phyloP scores from a whole-genome alignment of 108 stramenopile species.

The Heterococcus sp. region DNA sequence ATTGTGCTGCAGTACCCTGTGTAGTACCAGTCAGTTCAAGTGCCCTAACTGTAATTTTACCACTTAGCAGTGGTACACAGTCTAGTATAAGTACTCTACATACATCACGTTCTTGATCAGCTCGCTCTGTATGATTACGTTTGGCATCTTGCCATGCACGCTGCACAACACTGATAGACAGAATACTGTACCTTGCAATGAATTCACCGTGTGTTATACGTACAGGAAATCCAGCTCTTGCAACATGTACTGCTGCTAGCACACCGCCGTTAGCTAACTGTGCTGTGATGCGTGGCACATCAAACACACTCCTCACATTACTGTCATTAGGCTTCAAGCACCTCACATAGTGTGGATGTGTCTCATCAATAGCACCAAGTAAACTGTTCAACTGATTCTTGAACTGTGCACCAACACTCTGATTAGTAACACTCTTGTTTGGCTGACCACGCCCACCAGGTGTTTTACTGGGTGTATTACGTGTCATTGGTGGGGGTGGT shows the following conservation, averaged over 20 bases:
- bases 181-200: slow-evolving; percentile 39
- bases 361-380: slow-evolving; percentile 52
- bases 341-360: slow-evolving; percentile 95
- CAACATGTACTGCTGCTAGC: slow-evolving; percentile 97
- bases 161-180: slow-evolving; percentile 21
- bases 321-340: slow-evolving; percentile 94
- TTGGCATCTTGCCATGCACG: slow-evolving; percentile 14
- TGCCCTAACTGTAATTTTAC: background rate
- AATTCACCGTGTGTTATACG: slow-evolving; percentile 81
- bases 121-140: background rate
- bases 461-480: background rate
- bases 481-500: background rate
- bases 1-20: background rate
- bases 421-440: background rate
- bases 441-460: background rate
- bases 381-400: slow-evolving; percentile 55
- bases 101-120: slow-evolving; percentile 30
- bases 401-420: slow-evolving; percentile 56
- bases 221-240: slow-evolving; percentile 96
- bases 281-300: slow-evolving; percentile 45
- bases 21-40: no score
- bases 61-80: background rate
- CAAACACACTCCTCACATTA: slow-evolving; percentile 56
- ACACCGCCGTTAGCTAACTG: slow-evolving; percentile 66
- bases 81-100: background rate